phyloP scores from a whole-genome alignment of 176 grass and related monocot genomes.

The Oropetium thomaeum region DNA sequence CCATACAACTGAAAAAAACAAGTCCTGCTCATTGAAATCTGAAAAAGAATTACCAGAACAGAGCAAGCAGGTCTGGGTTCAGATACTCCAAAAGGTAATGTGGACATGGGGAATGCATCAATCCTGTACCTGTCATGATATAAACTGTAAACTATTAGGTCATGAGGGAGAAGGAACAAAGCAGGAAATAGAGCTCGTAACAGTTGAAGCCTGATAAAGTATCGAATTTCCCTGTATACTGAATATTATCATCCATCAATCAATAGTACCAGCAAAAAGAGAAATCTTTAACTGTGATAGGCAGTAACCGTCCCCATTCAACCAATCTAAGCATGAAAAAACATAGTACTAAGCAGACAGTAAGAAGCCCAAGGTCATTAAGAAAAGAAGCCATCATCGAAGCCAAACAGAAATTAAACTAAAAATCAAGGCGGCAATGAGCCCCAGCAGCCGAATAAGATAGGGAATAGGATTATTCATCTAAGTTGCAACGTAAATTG shows the following conservation, averaged over 20 bases:
- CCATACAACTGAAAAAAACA: neutral
- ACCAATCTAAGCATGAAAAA: neutral
- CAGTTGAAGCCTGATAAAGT: neutral
- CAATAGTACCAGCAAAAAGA: neutral
- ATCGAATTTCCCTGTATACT: neutral
- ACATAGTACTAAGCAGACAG: neutral
- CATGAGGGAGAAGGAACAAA: neutral
- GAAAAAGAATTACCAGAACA: conserved; percentile 35
- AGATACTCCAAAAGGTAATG: neutral
- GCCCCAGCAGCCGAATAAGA: neutral
- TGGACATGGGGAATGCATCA: neutral
- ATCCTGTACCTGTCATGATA: conserved; percentile 19
- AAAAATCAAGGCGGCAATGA: neutral
- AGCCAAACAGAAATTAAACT: neutral
- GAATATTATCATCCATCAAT: neutral
- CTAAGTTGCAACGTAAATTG: neutral
- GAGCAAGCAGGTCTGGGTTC: neutral
- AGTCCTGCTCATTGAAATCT: neutral
- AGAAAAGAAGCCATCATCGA: neutral
- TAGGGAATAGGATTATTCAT: conserved; percentile 13
- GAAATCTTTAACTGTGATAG: neutral
- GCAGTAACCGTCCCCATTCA: neutral
- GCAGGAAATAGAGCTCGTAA: neutral
- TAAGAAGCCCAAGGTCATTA: neutral
- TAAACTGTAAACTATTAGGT: conserved; percentile 16